Evolutionary conservation across 106 monocot genomes (phyloP).

Genomic region (Iris macrosiphon): DNA sequence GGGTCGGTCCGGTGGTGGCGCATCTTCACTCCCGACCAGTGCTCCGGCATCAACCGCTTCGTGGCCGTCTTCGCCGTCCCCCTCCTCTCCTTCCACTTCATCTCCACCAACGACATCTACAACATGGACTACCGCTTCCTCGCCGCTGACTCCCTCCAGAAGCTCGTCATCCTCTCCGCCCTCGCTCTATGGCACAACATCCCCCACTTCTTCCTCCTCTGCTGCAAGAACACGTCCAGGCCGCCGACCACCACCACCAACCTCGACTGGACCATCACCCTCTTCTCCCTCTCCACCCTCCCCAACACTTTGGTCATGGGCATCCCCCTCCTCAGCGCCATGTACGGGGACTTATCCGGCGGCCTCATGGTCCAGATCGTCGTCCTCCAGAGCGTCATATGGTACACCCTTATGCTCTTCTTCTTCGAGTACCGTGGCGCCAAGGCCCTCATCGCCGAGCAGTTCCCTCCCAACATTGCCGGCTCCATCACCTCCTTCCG

Average conservation of each 20-base stretch:
- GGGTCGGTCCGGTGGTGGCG: constrained; percentile 56
- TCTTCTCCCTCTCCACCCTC: constrained; percentile 55
- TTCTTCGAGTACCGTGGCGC: constrained; percentile 53
- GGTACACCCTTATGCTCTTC: constrained; percentile 57
- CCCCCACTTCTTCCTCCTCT: neutral
- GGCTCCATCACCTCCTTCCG: constrained; percentile 37
- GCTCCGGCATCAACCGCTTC: constrained; percentile 66
- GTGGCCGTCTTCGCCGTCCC: constrained; percentile 56
- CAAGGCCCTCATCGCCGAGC: constrained; percentile 34
- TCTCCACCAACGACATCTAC: constrained; percentile 49
- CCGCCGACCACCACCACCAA: neutral
- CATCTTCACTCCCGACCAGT: constrained; percentile 54
- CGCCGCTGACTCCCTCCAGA: constrained; percentile 55
- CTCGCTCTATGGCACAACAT: constrained; percentile 31
- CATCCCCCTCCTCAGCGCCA: constrained; percentile 45
- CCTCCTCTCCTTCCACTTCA: constrained; percentile 71
- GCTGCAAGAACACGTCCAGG: neutral
- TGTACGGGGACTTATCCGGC: constrained; percentile 58
- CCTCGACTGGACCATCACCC: constrained; percentile 50
- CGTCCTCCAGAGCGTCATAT: constrained; percentile 47
- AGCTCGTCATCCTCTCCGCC: constrained; percentile 40
- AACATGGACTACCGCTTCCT: constrained; percentile 57
- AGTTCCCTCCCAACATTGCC: constrained; percentile 31
- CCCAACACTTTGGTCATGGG: constrained; percentile 68
- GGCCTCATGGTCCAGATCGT: constrained; percentile 63